Evolutionary conservation across 2,329 filamentous ascomycete genomes (phyloP).

Genomic region (Fonsecaea monophora): DNA sequence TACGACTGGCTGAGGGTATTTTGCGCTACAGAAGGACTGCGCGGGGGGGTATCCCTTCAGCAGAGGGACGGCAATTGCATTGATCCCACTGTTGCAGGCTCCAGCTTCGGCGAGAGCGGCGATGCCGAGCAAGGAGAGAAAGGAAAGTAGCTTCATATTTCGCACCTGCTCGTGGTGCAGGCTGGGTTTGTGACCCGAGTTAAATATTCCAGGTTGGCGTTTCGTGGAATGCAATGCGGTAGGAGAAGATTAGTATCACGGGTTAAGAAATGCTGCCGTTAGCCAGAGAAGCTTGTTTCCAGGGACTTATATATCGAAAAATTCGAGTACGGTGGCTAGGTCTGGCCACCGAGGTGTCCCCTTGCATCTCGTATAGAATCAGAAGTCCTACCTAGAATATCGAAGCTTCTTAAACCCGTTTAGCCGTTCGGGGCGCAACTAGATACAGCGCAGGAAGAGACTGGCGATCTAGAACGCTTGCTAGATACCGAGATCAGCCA

Average conservation of each 20-base stretch:
- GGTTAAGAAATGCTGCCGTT: neutral
- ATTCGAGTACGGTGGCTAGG: neutral
- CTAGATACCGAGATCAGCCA: neutral
- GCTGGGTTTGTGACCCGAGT: neutral
- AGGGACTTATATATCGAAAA: neutral
- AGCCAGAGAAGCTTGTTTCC: neutral
- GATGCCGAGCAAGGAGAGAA: neutral
- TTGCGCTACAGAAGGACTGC: slow-evolving; percentile 13
- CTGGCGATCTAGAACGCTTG: neutral
- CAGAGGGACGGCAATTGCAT: slow-evolving; percentile 3
- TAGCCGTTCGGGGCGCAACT: too few relatives aligned
- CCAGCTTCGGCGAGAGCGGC: slow-evolving; percentile 1
- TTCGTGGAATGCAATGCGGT: neutral
- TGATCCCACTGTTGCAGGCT: slow-evolving; percentile 7
- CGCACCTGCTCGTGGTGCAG: too few relatives aligned
- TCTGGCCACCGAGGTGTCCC: too few relatives aligned
- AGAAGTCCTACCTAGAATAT: too few relatives aligned
- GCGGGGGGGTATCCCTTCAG: slow-evolving; percentile 7
- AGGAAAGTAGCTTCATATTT: slow-evolving; percentile 3
- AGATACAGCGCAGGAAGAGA: neutral
- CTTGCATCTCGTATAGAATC: neutral
- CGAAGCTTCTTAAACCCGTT: too few relatives aligned
- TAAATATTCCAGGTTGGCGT: neutral
- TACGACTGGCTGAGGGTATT: neutral
- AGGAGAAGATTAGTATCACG: too few relatives aligned